A percentile compares a stretch with the other conserved stretches of the same genome.
Evolutionary conservation across 1,139 yeast genomes (phyloP).

Genomic region (Nakaseomyces sp.): DNA sequence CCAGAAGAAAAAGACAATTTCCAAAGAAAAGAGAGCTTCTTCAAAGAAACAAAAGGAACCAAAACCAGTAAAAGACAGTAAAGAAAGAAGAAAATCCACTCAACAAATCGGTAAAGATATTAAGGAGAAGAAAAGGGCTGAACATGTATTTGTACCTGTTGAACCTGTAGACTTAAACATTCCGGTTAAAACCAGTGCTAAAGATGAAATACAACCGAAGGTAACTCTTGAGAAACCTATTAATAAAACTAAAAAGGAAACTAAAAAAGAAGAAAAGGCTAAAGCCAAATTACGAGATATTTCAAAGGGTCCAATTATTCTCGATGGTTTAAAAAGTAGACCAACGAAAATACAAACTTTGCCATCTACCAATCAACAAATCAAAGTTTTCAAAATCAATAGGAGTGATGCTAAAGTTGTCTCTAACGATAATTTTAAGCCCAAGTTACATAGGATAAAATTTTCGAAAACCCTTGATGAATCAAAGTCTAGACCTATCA

Average conservation of each 20-base stretch:
- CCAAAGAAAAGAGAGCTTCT: slow-evolving; percentile 23
- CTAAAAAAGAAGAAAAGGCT: background rate
- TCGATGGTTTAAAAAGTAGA: slow-evolving; percentile 2
- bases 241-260: background rate
- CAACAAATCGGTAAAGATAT: background rate
- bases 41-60: slow-evolving; percentile 22
- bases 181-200: background rate
- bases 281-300: background rate
- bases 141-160: background rate
- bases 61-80: background rate
- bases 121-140: background rate
- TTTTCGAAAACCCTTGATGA: slow-evolving; percentile 8
- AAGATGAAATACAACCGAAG: no score
- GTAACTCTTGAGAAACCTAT: no score
- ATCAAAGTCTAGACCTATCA: slow-evolving; percentile 7
- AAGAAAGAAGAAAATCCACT: background rate
- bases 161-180: background rate
- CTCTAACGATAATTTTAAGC: background rate
- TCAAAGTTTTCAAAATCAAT: slow-evolving; percentile 6
- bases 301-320: background rate
- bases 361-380: slow-evolving; percentile 3
- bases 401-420: background rate
- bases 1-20: slow-evolving; percentile 15
- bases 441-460: slow-evolving; percentile 5
- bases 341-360: slow-evolving; percentile 2